These are phyloP conservation scores for Umbelopsis ramanniana DNA, from an alignment of 192 early-diverging fungal species.

Conservation along the genomic window DNA sequence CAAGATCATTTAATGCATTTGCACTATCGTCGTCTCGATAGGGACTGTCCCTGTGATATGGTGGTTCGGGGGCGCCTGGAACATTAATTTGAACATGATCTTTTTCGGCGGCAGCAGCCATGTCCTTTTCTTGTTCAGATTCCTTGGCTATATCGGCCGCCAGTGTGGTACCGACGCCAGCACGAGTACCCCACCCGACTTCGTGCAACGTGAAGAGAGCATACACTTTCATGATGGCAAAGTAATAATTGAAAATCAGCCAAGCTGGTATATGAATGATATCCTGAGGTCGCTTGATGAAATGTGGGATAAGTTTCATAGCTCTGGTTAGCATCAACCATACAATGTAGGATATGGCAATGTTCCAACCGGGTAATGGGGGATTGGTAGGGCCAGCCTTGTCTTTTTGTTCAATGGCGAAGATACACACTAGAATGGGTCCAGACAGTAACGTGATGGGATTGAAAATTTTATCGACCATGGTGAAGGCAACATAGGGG, in stretches of 20 bases:
- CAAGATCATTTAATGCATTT: background rate
- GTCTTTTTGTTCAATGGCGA: slow-evolving; percentile 27
- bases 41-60: background rate
- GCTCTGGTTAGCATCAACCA: slow-evolving; percentile 60
- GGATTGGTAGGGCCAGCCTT: slow-evolving; percentile 23
- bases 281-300: slow-evolving; percentile 55
- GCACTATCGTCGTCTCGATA: background rate
- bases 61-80: background rate
- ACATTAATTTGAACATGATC: background rate
- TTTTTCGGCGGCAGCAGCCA: background rate
- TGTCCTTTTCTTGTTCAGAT: background rate
- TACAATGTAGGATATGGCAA: slow-evolving; percentile 51
- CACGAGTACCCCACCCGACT: slow-evolving; percentile 62
- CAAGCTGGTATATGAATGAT: slow-evolving; percentile 54
- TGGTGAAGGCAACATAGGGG: slow-evolving; percentile 64
- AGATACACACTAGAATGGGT: slow-evolving; percentile 53
- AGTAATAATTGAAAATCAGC: slow-evolving; percentile 64
- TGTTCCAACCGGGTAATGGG: slow-evolving; percentile 53
- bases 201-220: slow-evolving; percentile 63
- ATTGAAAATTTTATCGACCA: slow-evolving; percentile 67
- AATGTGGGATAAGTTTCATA: slow-evolving; percentile 62
- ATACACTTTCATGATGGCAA: slow-evolving; percentile 61
- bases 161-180: slow-evolving; percentile 35
- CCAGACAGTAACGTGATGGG: slow-evolving; percentile 61
- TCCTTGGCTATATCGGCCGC: slow-evolving; percentile 42